Base-by-base conservation (phyloP, 2,329 filamentous ascomycete species). In the Basipetospora chlamydospora region DNA sequence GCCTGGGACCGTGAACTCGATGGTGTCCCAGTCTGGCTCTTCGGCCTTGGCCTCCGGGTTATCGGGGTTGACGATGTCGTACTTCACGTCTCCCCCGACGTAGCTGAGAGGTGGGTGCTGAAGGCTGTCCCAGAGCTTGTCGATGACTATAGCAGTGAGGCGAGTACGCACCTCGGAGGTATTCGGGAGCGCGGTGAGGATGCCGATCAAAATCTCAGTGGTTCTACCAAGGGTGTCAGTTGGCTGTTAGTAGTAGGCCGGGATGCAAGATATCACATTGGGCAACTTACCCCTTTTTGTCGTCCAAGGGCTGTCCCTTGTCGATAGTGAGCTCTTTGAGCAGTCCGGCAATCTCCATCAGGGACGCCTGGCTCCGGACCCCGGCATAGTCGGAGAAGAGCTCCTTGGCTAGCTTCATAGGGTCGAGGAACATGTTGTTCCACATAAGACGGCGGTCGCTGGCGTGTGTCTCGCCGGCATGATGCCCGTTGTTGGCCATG, bases 261-360 rank as follows among this genome's bases (percentile, higher is more conserved):
- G 11, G 5, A 0, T n/a, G 10, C 12, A 25, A 25, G 11, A 11
- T 25, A 7, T 25, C 22, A n/a, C n/a, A 23, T 13, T 8, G 3
- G 8, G 25, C n/a, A 5, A 23, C 48, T 49, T 45, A 59, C 55
- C 53, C 52, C 33, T 59, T 64, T 49, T 70, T 76, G 47, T 81
- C 77, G 46, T 81, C 61, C 12, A 72, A 53, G 6, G 64, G 63
- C 28, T 69, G 57, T 3, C 69, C 68, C n/a, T 63, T 61, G 2
- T 47, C 38, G 7, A 33, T 7, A 4, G 39, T 42, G 11, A 58
- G 36, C 23, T 48, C 46, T 13, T 56, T 52, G 29, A 60, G 44
- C 20, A 60, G 50, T 4, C 38, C 46, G 5, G 46, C 43, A 10
- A 60, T 39, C 33, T 60, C 45, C 4, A 44, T 28, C 11, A 46